A percentile compares a stretch with the other conserved stretches of the same genome.
Conservation (phyloP, 2,329 filamentous ascomycete genomes). For the Talaromyces sp. region DNA sequence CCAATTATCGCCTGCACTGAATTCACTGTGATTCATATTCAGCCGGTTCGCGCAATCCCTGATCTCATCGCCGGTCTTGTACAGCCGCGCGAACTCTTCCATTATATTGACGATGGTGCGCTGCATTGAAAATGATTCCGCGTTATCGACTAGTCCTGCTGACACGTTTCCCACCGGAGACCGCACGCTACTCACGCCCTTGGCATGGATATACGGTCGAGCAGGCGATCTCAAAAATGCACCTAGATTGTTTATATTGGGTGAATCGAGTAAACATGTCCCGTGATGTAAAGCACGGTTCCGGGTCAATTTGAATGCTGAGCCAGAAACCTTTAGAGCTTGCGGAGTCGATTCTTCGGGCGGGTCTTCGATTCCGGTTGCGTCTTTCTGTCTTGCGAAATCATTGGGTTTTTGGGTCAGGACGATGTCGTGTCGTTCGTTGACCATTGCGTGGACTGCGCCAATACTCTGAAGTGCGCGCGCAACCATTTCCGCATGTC, state of each 20-base stretch:
- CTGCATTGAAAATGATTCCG: constrained; percentile 46
- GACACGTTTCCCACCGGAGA: constrained; percentile 78
- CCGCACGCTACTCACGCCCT: constrained; percentile 86
- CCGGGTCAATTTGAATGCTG: constrained; percentile 87
- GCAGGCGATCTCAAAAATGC: constrained; percentile 73
- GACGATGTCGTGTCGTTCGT: constrained; percentile 90
- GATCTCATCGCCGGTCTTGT: constrained; percentile 47
- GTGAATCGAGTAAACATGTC: constrained; percentile 76
- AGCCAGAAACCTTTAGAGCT: constrained; percentile 81
- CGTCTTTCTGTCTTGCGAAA: constrained; percentile 26
- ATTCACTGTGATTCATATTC: constrained; percentile 32
- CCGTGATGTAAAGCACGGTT: constrained; percentile 84
- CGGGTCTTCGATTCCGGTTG: constrained; percentile 46
- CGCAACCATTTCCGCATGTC: constrained; percentile 88
- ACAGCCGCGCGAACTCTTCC: constrained; percentile 64
- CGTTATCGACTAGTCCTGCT: constrained; percentile 48
- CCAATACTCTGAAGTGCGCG: constrained; percentile 61
- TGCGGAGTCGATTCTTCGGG: constrained; percentile 29
- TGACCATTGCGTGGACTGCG: constrained; percentile 64
- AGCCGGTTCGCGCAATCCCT: constrained; percentile 32
- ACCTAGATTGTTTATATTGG: constrained; percentile 67
- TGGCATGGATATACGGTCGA: constrained; percentile 69
- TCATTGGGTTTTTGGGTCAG: constrained; percentile 37
- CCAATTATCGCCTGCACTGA: constrained; percentile 34
- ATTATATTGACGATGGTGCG: constrained; percentile 54